phyloP scores from a whole-genome alignment of 2,329 filamentous ascomycete genomes.

The Neoscytalidium dimidiatum region DNA sequence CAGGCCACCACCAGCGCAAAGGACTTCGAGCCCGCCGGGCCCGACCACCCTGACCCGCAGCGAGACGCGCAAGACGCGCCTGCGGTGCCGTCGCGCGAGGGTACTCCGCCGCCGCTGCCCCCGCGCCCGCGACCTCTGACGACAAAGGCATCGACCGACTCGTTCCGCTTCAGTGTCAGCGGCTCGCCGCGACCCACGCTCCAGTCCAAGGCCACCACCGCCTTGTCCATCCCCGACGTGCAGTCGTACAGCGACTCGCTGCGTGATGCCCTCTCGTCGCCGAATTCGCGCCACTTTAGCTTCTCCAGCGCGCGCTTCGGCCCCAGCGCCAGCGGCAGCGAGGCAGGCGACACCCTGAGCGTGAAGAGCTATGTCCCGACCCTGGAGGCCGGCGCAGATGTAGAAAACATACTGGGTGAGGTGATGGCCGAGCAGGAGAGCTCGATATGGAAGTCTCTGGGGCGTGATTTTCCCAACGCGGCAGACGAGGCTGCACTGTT shows the following conservation, averaged over 20 bases:
- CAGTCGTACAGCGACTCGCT: slow-evolving; percentile 66
- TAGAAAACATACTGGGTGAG: slow-evolving; percentile 79
- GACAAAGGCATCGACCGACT: slow-evolving; percentile 40
- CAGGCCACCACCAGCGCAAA: not conserved
- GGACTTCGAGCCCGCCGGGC: slow-evolving; percentile 9
- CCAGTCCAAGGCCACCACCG: slow-evolving; percentile 75
- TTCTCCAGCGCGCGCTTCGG: slow-evolving; percentile 31
- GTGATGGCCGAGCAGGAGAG: slow-evolving; percentile 65
- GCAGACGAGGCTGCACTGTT: slow-evolving; percentile 54
- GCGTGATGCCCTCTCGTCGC: slow-evolving; percentile 27
- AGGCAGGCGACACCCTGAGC: slow-evolving; percentile 66
- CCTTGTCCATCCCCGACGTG: slow-evolving; percentile 77
- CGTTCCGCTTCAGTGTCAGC: slow-evolving; percentile 36
- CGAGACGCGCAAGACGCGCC: not conserved
- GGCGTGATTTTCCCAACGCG: slow-evolving; percentile 54
- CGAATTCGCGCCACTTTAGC: slow-evolving; percentile 41
- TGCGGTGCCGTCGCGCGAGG: slow-evolving; percentile 39
- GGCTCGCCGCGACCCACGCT: slow-evolving; percentile 40
- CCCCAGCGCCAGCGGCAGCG: slow-evolving; percentile 50
- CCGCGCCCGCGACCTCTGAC: slow-evolving; percentile 41
- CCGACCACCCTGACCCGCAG: not conserved
- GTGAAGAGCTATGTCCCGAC: slow-evolving; percentile 67
- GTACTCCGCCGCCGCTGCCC: slow-evolving; percentile 58
- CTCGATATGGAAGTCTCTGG: slow-evolving; percentile 68
- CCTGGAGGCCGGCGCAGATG: slow-evolving; percentile 65